Conservation (phyloP, 768 basidiomycete species). For the Russula brevipes region DNA sequence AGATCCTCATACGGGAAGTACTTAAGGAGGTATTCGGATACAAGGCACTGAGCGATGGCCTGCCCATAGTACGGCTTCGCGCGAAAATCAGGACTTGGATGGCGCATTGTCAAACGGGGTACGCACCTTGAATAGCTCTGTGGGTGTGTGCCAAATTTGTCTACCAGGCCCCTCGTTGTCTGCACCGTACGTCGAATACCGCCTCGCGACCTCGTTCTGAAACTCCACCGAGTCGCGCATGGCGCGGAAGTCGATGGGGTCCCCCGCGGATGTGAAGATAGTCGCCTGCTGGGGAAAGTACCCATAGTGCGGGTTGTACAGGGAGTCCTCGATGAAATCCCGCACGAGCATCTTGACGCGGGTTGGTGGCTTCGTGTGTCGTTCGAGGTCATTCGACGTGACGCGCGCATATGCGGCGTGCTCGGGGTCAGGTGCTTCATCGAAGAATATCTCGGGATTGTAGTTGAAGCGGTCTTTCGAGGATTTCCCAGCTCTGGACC, state of each 20-base stretch:
- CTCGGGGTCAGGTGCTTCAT: slow-evolving; percentile 41
- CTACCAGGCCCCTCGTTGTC: slow-evolving; percentile 67
- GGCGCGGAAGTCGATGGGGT: slow-evolving; percentile 58
- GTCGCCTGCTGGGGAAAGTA: slow-evolving; percentile 93
- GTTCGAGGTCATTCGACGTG: slow-evolving; percentile 65
- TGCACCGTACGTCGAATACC: slow-evolving; percentile 67
- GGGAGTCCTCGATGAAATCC: slow-evolving; percentile 93
- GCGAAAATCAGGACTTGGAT: slow-evolving; percentile 16
- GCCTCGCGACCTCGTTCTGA: slow-evolving; percentile 69
- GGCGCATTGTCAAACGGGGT: neutral
- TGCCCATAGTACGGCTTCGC: slow-evolving; percentile 89
- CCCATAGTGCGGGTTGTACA: slow-evolving; percentile 97
- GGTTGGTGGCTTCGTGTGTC: slow-evolving; percentile 54
- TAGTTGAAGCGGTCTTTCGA: slow-evolving; percentile 69
- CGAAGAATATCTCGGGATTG: slow-evolving; percentile 56
- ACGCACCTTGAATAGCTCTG: slow-evolving; percentile 91
- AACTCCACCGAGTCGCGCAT: slow-evolving; percentile 72
- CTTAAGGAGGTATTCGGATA: slow-evolving; percentile 88
- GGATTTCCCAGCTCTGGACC: neutral
- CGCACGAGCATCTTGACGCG: slow-evolving; percentile 90
- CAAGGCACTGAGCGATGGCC: slow-evolving; percentile 82
- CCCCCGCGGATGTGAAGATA: slow-evolving; percentile 69
- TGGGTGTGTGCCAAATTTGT: slow-evolving; percentile 98
- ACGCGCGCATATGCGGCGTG: slow-evolving; percentile 51
- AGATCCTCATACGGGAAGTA: slow-evolving; percentile 97